phyloP scores from a whole-genome alignment of 2,329 filamentous ascomycete species.

The Pyricularia sp. region DNA sequence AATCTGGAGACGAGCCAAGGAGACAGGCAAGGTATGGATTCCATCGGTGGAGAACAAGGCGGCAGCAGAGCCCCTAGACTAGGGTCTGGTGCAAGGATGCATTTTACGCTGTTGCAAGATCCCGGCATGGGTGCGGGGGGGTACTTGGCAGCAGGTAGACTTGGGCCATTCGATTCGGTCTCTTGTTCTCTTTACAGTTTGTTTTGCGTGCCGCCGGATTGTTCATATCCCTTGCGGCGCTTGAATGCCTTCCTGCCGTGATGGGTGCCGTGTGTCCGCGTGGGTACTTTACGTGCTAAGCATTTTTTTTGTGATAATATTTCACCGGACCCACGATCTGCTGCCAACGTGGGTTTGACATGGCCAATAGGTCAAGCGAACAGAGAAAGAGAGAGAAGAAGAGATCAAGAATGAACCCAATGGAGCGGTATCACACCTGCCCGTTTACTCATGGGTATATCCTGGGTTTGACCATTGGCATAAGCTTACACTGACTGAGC shows the following conservation, averaged over 20 bases:
- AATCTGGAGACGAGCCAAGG: background rate
- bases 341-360: background rate
- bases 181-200: background rate
- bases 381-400: background rate
- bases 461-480: background rate
- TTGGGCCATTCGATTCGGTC: background rate
- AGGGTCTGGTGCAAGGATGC: background rate
- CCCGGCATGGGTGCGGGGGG: background rate
- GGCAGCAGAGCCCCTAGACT: background rate
- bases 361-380: background rate
- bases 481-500: background rate
- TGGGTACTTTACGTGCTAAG: too few species aligned
- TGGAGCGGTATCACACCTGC: background rate
- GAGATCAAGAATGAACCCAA: background rate
- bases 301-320: background rate
- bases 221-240: background rate
- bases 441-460: background rate
- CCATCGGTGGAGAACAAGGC: background rate
- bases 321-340: background rate
- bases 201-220: background rate
- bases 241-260: too few species aligned
- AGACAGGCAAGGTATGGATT: background rate
- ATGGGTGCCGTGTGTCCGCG: too few species aligned
- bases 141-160: too few species aligned
- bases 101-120: background rate